Conservation (phyloP, 768 basidiomycete genomes). For the Amanita polypyramis region DNA sequence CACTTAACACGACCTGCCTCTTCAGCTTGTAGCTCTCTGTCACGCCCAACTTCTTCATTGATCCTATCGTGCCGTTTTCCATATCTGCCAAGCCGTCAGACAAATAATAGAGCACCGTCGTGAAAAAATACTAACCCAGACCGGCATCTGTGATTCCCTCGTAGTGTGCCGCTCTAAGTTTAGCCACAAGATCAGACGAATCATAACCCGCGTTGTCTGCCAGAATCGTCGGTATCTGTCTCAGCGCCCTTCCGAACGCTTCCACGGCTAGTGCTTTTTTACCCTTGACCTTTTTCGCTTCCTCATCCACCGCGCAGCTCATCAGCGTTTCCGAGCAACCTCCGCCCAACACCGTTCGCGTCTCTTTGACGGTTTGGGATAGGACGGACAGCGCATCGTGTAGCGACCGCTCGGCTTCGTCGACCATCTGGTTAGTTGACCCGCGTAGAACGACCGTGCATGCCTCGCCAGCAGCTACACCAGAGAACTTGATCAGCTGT, state of each 20-base stretch:
- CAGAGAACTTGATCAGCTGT: slow-evolving; percentile 98
- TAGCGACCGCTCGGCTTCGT: slow-evolving; percentile 94
- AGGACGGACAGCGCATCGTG: slow-evolving; percentile 97
- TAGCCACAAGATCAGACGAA: slow-evolving; percentile 89
- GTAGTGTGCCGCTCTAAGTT: slow-evolving; percentile 87
- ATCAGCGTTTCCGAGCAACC: slow-evolving; percentile 99
- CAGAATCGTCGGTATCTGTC: slow-evolving; percentile 93
- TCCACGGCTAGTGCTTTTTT: slow-evolving; percentile 96
- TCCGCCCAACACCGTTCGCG: slow-evolving; percentile 86
- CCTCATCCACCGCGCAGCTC: slow-evolving; percentile 90
- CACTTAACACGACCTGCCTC: slow-evolving; percentile 87
- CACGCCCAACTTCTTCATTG: slow-evolving; percentile 81
- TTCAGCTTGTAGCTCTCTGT: slow-evolving; percentile 98
- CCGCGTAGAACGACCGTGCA: slow-evolving; percentile 97
- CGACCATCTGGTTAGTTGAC: slow-evolving; percentile 97
- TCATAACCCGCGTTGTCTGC: slow-evolving; percentile 98
- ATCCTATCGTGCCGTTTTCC: slow-evolving; percentile 74
- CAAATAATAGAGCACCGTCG: background rate
- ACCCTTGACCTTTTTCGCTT: slow-evolving; percentile 71
- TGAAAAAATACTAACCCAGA: slow-evolving; percentile 53
- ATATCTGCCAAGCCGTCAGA: slow-evolving; percentile 48
- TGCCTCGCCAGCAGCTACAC: slow-evolving; percentile 94
- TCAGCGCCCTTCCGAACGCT: slow-evolving; percentile 77
- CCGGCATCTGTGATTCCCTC: slow-evolving; percentile 83
- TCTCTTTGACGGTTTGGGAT: slow-evolving; percentile 97